Base-by-base conservation (phyloP, 495 filamentous ascomycete species). In the Cercophora scortea region DNA sequence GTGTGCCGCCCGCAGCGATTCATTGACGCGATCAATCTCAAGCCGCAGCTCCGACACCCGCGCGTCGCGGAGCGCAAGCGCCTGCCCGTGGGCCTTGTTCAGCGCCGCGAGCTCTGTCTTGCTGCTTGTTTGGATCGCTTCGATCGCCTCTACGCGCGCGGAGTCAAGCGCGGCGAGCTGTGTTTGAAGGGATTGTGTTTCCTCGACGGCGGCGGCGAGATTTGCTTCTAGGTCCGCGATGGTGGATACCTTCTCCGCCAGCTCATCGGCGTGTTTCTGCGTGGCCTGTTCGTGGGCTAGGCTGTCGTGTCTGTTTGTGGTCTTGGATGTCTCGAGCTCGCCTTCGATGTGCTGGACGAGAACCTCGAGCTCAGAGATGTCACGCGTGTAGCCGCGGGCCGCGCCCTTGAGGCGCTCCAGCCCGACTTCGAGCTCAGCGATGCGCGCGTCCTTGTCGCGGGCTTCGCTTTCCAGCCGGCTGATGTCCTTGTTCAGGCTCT, bases 391-490 rank as follows among this genome's bases (percentile, higher is more conserved):
- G 11, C 74, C 73, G 15, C 79, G 72, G 0, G 88, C 74, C 0
- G 87, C 84, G 25, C 68, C 60, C 55, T 78, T 79, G 19, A 90
- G 72, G 32, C 80, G 75, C 49, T 80, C 75, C 49, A 87, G 74
- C 32, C 77, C 76, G 10, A 77, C 55, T 13, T 79, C 74, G 19
- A 86, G 76, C 38, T 86, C 83, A 2, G 72, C 63, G 45, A 79
- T 72, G 47, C 80, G 71, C 5, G 59, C 64, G 33, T 81, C 58
- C 13, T 45, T 51, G 3, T 43, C 38, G 0, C 8, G 34, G 6
- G 75, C 64, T 11, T 67, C 61, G 45, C 66, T 72, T 38, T 73
- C 70, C 5, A 71, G 70, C 45, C 71, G 65, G 4, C 70, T 60
- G 45, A 84, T 68, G 47, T 81, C 72, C 0, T 62, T 60, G 4